Conservation (phyloP, 352 stramenopile genomes). For the Pythium aristosporum region DNA sequence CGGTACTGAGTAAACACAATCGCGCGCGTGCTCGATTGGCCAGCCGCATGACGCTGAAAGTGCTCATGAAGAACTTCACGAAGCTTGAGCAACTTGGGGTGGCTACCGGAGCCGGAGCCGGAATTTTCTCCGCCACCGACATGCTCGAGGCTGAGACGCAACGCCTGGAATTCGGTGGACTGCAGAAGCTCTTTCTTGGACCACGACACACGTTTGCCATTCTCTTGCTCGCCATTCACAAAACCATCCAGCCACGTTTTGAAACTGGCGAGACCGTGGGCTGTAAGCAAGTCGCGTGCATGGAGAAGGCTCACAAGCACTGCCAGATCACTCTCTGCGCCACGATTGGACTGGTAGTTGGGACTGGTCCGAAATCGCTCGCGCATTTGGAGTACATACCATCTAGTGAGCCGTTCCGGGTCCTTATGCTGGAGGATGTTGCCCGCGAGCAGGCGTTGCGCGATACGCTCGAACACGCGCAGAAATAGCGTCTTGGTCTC, state of each 20-base stretch:
- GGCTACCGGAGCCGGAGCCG: constrained; percentile 27
- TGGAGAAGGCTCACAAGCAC: constrained; percentile 75
- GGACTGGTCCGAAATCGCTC: constrained; percentile 71
- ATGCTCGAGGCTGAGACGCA: constrained; percentile 47
- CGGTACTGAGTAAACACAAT: constrained; percentile 99
- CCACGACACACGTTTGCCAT: constrained; percentile 53
- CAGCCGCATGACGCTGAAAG: constrained; percentile 68
- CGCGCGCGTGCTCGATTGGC: constrained; percentile 84
- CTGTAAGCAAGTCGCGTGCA: constrained; percentile 73
- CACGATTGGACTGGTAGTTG: constrained; percentile 60
- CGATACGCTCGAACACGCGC: constrained; percentile 58
- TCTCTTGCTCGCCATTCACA: constrained; percentile 44
- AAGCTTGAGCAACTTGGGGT: constrained; percentile 91
- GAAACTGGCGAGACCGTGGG: constrained; percentile 75
- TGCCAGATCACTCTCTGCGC: constrained; percentile 74
- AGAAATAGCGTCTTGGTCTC: constrained; percentile 68
- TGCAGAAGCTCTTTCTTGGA: constrained; percentile 80
- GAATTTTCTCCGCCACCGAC: constrained; percentile 19
- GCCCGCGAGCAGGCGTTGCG: constrained; percentile 47
- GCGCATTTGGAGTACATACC: constrained; percentile 75
- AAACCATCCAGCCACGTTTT: constrained; percentile 65
- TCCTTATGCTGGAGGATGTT: constrained; percentile 73
- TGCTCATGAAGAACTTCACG: constrained; percentile 87
- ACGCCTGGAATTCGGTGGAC: constrained; percentile 65
- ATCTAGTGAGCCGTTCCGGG: constrained; percentile 74